phyloP scores from a whole-genome alignment of 2,329 filamentous ascomycete species.

The Diaporthe citri region DNA sequence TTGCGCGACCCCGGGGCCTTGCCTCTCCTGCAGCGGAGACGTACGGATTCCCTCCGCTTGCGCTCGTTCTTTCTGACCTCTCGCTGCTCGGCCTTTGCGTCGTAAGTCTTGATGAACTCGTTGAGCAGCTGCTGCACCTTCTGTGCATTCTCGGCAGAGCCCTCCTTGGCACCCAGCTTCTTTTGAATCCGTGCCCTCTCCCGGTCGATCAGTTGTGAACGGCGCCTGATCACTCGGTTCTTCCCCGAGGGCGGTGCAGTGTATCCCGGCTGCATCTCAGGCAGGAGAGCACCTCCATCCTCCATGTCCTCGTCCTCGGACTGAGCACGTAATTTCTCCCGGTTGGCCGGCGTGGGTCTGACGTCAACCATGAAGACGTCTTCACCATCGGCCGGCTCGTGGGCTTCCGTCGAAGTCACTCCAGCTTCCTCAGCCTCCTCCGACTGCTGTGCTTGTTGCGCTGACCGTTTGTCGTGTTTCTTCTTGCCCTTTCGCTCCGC shows the following conservation, averaged over 20 bases:
- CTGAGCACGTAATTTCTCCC: conserved; percentile 17
- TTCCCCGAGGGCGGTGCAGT: conserved; percentile 39
- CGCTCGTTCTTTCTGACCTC: conserved; percentile 43
- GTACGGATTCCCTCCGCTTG: conserved; percentile 34
- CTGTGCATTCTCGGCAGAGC: conserved; percentile 42
- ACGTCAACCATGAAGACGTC: conserved; percentile 45
- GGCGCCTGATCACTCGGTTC: conserved; percentile 47
- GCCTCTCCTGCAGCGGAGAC: conserved; percentile 37
- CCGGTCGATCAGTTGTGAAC: conserved; percentile 46
- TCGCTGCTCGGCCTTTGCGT: conserved; percentile 44
- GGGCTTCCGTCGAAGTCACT: conserved; percentile 4
- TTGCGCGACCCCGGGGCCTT: conserved; percentile 34
- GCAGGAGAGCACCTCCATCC: conserved; percentile 30
- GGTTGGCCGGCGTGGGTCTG: conserved; percentile 44
- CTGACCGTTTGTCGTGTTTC: conserved; percentile 33
- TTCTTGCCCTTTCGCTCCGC: conserved; percentile 36
- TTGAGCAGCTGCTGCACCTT: conserved; percentile 45
- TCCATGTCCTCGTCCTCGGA: conserved; percentile 38
- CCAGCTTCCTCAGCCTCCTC: conserved; percentile 38
- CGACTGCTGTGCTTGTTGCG: conserved; percentile 37
- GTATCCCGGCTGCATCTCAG: conserved; percentile 24
- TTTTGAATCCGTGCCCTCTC: conserved; percentile 46
- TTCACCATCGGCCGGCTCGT: conserved; percentile 10
- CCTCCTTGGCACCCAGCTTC: conserved; percentile 43
- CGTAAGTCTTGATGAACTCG: conserved; percentile 42